Percentiles rank a stretch among this genome's conserved stretches.
Conservation (phyloP, 768 basidiomycete genomes). For the Psilocybe cubensis region DNA sequence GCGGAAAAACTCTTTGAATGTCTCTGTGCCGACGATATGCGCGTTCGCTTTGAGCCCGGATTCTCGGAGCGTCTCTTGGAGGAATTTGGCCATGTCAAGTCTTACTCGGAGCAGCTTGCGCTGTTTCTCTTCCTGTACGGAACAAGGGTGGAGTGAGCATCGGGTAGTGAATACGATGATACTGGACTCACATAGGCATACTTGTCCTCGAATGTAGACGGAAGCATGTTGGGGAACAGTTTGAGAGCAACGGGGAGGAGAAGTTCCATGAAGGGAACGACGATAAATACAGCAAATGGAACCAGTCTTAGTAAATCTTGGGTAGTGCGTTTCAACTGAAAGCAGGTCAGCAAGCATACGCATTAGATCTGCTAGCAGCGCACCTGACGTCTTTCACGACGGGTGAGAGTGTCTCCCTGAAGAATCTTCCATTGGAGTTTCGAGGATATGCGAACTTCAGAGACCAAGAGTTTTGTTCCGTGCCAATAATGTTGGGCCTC, state of each 20-base stretch:
- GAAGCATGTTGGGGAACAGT: constrained; percentile 98
- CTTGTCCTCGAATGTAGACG: constrained; percentile 98
- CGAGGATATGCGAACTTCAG: constrained; percentile 89
- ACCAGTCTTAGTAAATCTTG: constrained; percentile 91
- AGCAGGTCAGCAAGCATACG: constrained; percentile 7
- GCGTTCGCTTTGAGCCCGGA: constrained; percentile 90
- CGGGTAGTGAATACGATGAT: neutral
- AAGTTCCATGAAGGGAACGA: constrained; percentile 99
- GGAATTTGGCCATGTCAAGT: constrained; percentile 98
- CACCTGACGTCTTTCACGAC: constrained; percentile 94
- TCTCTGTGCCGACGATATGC: constrained; percentile 92
- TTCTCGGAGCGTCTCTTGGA: constrained; percentile 96
- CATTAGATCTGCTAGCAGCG: neutral
- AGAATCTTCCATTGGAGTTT: constrained; percentile 92
- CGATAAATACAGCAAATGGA: constrained; percentile 92
- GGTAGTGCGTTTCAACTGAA: constrained; percentile 88
- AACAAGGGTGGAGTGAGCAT: neutral
- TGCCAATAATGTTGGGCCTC: constrained; percentile 98
- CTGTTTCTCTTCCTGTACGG: constrained; percentile 90
- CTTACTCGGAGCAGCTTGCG: constrained; percentile 93
- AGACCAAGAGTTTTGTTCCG: constrained; percentile 90
- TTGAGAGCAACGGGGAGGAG: constrained; percentile 95
- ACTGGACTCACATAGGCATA: constrained; percentile 73
- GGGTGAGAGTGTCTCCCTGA: constrained; percentile 88
- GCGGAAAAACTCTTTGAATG: constrained; percentile 99